A percentile compares a stretch with the other conserved stretches of the same genome.
phyloP scores from a whole-genome alignment of 768 basidiomycete species.

The Kondoa subrosea region DNA sequence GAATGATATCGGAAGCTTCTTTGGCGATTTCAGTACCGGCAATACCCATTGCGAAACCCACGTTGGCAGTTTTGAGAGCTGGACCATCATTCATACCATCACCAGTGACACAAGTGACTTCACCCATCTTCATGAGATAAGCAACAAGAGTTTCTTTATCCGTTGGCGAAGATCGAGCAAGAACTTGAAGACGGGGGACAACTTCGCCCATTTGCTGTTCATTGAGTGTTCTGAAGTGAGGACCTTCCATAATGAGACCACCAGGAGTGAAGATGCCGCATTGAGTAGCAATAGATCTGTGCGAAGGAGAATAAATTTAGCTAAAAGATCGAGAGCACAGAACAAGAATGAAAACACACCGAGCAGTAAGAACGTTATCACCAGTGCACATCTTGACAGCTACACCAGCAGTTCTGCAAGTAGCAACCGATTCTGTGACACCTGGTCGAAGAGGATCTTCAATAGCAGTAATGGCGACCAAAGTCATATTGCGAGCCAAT shows the following conservation, averaged over 20 bases:
- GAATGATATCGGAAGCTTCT: conserved; percentile 94
- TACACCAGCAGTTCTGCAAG: conserved; percentile 78
- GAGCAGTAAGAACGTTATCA: conserved; percentile 61
- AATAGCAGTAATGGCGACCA: conserved; percentile 82
- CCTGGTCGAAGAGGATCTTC: conserved; percentile 87
- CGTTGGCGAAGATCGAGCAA: conserved; percentile 91
- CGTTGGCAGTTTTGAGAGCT: conserved; percentile 50
- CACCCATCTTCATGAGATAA: conserved; percentile 60
- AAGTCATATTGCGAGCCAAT: conserved; percentile 54
- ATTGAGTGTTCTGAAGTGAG: conserved; percentile 65
- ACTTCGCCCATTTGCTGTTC: conserved; percentile 58
- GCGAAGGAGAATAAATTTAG: not conserved
- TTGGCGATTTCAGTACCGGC: conserved; percentile 97
- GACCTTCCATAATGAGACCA: conserved; percentile 96
- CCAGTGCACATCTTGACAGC: conserved; percentile 97
- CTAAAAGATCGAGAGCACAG: not conserved
- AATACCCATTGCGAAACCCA: conserved; percentile 93
- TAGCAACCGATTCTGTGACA: conserved; percentile 70
- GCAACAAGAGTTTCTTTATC: conserved; percentile 90
- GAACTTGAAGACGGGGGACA: conserved; percentile 81
- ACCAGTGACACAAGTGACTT: conserved; percentile 61
- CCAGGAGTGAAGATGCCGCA: conserved; percentile 88
- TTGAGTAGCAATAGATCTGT: conserved; percentile 77
- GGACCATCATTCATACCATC: conserved; percentile 85
- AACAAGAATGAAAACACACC: conserved; percentile 20